Evolutionary conservation across 768 basidiomycete species (phyloP), one percentile per base, ranked within the genome.

Genomic region (Lactarius pseudohatsudake): DNA sequence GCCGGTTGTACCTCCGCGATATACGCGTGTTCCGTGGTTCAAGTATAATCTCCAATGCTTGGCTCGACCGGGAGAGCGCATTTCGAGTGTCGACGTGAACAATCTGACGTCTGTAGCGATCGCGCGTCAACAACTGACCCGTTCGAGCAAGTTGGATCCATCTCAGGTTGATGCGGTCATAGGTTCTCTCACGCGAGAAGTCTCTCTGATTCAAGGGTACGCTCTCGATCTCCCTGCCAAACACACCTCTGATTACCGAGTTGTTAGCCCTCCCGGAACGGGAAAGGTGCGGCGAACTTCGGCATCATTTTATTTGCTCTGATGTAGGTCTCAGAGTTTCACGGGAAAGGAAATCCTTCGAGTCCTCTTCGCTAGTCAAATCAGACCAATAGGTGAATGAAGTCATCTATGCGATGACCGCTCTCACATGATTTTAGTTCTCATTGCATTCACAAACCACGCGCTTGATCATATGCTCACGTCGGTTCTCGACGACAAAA

Each of bases 361-460:
- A 0, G 83, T 90, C 5, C 77, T 92, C n/a, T 73, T 88, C 6
- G 73, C 77, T 1, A 86, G 84, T 71, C 67, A 79, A 13, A 74
- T 86, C 60, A 75, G 78, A 2, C 88, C 84, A 0, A 85, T 90
- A 59, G 76, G 81, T 74, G 57, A 45, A 71, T 63, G 3, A 13
- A 4, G 30, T 55, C 18, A 22, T 22, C 5, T 18, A n/a, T 11
- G n/a, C 2, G 28, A 54, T 32, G 28, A 8, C 22, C 53, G 16
- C 22, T 18, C 58, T 47, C n/a, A 57, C 55, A 9, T 13, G 36
- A 4, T 28, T 30, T 26, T 61, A 73, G 74, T 81, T 3, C 76
- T 86, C 72, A 82, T 86, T 32, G 82, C 90, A 0, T 91, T 86
- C 75, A 92, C 91, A 0, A 92, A 92, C 70, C 91, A 92, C 55